These are phyloP conservation scores for Aspergillus olivimuriae DNA, from an alignment of 495 filamentous ascomycete genomes.

Conservation along the genomic window DNA sequence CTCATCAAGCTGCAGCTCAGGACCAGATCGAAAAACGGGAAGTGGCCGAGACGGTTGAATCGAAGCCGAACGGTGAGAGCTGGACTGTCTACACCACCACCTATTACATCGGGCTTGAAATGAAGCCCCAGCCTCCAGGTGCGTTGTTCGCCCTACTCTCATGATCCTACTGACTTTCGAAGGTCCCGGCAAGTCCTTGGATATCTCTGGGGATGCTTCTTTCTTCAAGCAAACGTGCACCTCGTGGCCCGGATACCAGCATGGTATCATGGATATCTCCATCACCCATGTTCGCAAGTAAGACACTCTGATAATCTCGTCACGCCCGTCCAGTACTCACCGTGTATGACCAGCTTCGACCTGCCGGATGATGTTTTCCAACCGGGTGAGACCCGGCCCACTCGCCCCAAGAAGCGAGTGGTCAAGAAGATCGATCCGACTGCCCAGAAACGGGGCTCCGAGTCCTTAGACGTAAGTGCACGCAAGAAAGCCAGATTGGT, in stretches of 20 bases:
- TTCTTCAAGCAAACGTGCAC: constrained; percentile 68
- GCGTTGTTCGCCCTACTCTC: constrained; percentile 11
- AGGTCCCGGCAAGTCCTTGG: constrained; percentile 48
- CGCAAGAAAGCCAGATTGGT: constrained; percentile 19
- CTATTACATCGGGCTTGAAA: constrained; percentile 80
- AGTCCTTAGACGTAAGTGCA: constrained; percentile 44
- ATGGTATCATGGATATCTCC: constrained; percentile 56
- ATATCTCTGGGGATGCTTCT: constrained; percentile 65
- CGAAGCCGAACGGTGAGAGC: constrained; percentile 28
- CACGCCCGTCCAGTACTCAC: constrained; percentile 3
- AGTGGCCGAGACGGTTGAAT: constrained; percentile 30
- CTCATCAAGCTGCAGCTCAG: constrained; percentile 44
- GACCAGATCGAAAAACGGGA: constrained; percentile 41
- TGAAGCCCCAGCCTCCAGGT: constrained; percentile 32
- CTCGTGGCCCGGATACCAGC: constrained; percentile 59
- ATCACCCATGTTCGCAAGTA: constrained; percentile 75
- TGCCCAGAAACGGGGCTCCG: constrained; percentile 38
- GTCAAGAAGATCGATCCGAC: constrained; percentile 33
- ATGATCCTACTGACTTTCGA: constrained; percentile 16
- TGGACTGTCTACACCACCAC: constrained; percentile 74
- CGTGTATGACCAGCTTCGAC: constrained; percentile 54
- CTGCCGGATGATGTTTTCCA: constrained; percentile 87
- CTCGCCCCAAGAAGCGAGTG: constrained; percentile 57
- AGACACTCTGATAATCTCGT: constrained; percentile 14
- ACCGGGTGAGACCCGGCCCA: constrained; percentile 66